Base-by-base conservation (phyloP, 2,329 filamentous ascomycete genomes). In the Albifimbria verrucaria region DNA sequence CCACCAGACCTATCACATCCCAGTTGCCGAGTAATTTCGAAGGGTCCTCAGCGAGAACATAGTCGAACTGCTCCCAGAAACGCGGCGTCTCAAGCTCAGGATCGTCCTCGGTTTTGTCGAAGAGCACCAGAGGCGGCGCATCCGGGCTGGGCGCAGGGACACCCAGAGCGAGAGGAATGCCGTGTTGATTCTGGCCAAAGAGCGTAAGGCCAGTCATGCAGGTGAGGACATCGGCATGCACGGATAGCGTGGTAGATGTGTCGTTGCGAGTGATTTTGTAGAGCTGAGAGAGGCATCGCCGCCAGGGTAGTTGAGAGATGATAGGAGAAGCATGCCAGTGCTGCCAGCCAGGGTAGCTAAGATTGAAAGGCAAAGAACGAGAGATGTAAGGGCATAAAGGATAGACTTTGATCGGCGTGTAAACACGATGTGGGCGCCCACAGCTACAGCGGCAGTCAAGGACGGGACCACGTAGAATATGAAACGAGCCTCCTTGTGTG, bases 401-500 rank as follows among this genome's bases (percentile, higher is more conserved):
- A 76, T 17, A 1, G 80, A 82, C 66, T 91, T 92, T 5, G 74
- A 64, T n/a, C 82, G 76, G 41, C 87, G 85, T 1, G 75, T 78
- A 72, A 83, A 89, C 58, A 95, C 73, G 69, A 85, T 87, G 52
- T 84, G 81, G 15, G 91, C 90, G 20, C 86, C 87, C 4, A 90
- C 78, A 3, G 90, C 86, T 1, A 91, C 87, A 3, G 87, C 82
- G 11, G 87, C 88, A 0, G 92, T 96, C 25, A 97, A 75, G 0
- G 87, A 79, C 0, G 94, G 94, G 22, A 96, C 79, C 50, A 85
- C 80, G 72, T 97, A 97, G 63, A 97, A 85, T 61, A 99, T 87
- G 76, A 99, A 99, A 18, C 94, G 89, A 68, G 92, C 89, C 73
- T 99, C 94, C 68, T 99, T 99, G 75, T 99, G 94, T 1, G 93